Evolutionary conservation across 2,329 filamentous ascomycete genomes (phyloP), one percentile per base, ranked within the genome.

Genomic region (Fusarium oxysporum): DNA sequence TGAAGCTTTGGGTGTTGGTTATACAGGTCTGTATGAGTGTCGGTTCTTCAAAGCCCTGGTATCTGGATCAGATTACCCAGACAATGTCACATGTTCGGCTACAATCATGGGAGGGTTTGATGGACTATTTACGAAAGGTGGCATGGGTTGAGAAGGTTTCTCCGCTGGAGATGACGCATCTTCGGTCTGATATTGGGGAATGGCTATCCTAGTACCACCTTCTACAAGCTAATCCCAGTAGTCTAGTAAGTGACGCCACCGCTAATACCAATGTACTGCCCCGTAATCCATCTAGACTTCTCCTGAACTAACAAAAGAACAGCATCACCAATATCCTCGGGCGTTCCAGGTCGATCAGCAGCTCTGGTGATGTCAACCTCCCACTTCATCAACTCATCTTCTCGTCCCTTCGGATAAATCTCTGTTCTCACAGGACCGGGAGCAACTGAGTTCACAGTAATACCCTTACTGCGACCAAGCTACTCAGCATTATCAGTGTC

Each of bases 391-490:
- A 81, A 38, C 13, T 76, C 76, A 5, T 73, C 58, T 25, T 68
- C 74, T 0, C 66, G 43, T 0, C 64, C 75, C 1, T 64, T 43
- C 0, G 74, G 74, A 55, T 71, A 68, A 3, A 76, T 60, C 10
- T 85, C 83, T 3, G 84, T 85, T 2, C 44, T 54, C 1, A 82
- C 80, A 1, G 82, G 81, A 0, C 84, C 84, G 0, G 83, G 84
- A 1, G 80, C 80, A 12, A 85, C 72, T 2, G 83, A 81, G 55
- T 86, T 86, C 43, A 86, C 80, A 0, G 83, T 86, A 59, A 86
- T 83, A 19, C 83, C 83, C 44, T 78, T 78, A 25, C 77, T 80
- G 0, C 74, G 70, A 3, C 83, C 83, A 19, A 83, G 76, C 77
- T 82, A 19, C 12, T 4, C 25, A 16, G 1, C 1, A 3, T 43